These are phyloP conservation scores for Diaporthe capsici DNA, from an alignment of 2,329 filamentous ascomycete genomes.

Conservation along the genomic window DNA sequence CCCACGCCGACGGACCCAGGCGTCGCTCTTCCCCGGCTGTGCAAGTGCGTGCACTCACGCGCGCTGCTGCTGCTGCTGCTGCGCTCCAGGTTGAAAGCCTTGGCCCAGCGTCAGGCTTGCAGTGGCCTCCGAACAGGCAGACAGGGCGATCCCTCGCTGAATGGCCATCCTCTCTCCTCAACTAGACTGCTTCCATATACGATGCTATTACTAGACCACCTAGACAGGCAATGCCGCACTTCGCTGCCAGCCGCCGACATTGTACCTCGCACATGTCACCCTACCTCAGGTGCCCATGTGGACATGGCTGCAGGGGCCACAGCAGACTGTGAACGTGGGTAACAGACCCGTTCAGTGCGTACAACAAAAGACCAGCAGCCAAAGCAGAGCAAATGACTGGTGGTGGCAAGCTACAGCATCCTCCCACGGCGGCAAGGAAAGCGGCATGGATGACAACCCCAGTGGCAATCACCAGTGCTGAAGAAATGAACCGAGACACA, in stretches of 20 bases:
- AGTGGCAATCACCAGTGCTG: slow-evolving; percentile 3
- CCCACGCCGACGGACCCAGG: slow-evolving; percentile 9
- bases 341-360: neutral
- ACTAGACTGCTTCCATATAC: neutral
- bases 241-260: slow-evolving; percentile 27
- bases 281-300: slow-evolving; percentile 11
- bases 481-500: neutral
- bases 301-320: slow-evolving; percentile 6
- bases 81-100: slow-evolving; percentile 12
- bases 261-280: neutral
- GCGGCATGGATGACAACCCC: neutral
- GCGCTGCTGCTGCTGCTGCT: neutral
- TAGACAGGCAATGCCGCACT: neutral
- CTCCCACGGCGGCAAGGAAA: neutral
- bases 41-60: neutral
- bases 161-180: slow-evolving; percentile 25
- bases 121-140: slow-evolving; percentile 7
- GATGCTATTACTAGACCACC: slow-evolving; percentile 20
- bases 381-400: neutral
- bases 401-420: neutral
- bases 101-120: slow-evolving; percentile 14
- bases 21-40: slow-evolving; percentile 31
- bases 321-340: neutral
- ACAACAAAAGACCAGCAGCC: neutral
- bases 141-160: slow-evolving; percentile 29